phyloP scores from a whole-genome alignment of 1,139 yeast genomes.

The Suhomyces guaymorum region DNA sequence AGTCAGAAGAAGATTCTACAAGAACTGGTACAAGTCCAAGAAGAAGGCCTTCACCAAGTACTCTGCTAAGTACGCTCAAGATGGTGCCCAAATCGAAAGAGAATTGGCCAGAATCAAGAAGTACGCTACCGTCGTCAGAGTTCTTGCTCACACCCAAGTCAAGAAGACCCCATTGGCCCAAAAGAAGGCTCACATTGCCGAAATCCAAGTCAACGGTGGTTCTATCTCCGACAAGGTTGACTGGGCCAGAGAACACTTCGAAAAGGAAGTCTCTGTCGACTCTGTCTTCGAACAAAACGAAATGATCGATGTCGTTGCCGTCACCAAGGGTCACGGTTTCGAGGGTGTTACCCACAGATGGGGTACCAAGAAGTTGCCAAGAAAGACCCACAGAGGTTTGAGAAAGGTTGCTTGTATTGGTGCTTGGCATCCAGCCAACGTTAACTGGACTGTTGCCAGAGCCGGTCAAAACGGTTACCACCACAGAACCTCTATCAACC shows the following conservation, averaged over 20 bases:
- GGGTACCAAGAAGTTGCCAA: slow-evolving; percentile 99
- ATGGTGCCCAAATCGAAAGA: slow-evolving; percentile 85
- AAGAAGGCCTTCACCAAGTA: slow-evolving; percentile 99
- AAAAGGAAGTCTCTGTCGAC: slow-evolving; percentile 95
- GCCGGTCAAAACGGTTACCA: slow-evolving; percentile 99
- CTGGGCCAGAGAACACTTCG: slow-evolving; percentile 99
- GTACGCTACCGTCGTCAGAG: slow-evolving; percentile 99
- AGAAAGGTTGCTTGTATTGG: slow-evolving; percentile 99
- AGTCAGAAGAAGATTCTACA: slow-evolving; percentile 99
- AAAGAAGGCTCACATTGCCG: slow-evolving; percentile 99
- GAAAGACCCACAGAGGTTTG: slow-evolving; percentile 99
- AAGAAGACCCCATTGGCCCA: slow-evolving; percentile 98
- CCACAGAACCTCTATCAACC: slow-evolving; percentile 99
- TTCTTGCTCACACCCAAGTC: slow-evolving; percentile 98
- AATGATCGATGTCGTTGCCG: slow-evolving; percentile 97
- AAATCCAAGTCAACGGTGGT: slow-evolving; percentile 99
- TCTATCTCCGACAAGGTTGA: slow-evolving; percentile 94
- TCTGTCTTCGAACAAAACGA: slow-evolving; percentile 98
- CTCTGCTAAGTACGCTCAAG: slow-evolving; percentile 96
- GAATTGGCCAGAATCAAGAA: slow-evolving; percentile 98
- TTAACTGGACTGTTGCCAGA: slow-evolving; percentile 99
- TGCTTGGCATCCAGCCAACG: slow-evolving; percentile 99
- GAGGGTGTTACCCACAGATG: slow-evolving; percentile 99
- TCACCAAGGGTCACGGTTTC: slow-evolving; percentile 99
- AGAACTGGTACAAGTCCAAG: slow-evolving; percentile 99